phyloP scores from a whole-genome alignment of 305 asterid species.

The Fraxinus sp. region DNA sequence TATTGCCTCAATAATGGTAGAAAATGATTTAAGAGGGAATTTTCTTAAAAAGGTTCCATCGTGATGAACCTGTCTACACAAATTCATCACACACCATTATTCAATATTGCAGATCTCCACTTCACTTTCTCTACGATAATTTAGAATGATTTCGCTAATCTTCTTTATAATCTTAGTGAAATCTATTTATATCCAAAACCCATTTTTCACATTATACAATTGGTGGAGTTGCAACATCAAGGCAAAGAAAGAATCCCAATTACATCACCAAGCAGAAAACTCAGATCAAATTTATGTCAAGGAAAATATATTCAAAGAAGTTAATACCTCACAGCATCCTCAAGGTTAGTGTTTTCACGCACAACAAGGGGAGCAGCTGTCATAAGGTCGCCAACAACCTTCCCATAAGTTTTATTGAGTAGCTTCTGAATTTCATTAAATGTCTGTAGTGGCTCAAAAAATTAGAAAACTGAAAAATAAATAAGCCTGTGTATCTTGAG shows the following conservation, averaged over 20 bases:
- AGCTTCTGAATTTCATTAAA: constrained; percentile 87
- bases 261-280: not conserved
- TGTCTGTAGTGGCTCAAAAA: constrained; percentile 45
- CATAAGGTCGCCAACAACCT: constrained; percentile 87
- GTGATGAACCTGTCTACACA: not conserved
- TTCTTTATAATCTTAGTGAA: not conserved
- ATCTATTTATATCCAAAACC: not conserved
- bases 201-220: not conserved
- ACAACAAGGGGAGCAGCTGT: constrained; percentile 73
- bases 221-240: not conserved
- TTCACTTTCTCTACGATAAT: not conserved
- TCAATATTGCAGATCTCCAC: not conserved
- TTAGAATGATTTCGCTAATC: not conserved
- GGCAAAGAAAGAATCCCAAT: not conserved
- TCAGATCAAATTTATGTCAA: not conserved
- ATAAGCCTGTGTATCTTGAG: not conserved
- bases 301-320: not conserved
- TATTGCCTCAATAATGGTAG: not conserved
- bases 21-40: not conserved
- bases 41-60: not conserved
- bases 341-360: constrained; percentile 79
- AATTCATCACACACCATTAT: not conserved
- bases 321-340: constrained; percentile 85
- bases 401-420: constrained; percentile 79
- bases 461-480: constrained; percentile 20